These are phyloP conservation scores for Atkinsonella hypoxylon DNA, from an alignment of 2,329 filamentous ascomycete species.

Conservation along the genomic window DNA sequence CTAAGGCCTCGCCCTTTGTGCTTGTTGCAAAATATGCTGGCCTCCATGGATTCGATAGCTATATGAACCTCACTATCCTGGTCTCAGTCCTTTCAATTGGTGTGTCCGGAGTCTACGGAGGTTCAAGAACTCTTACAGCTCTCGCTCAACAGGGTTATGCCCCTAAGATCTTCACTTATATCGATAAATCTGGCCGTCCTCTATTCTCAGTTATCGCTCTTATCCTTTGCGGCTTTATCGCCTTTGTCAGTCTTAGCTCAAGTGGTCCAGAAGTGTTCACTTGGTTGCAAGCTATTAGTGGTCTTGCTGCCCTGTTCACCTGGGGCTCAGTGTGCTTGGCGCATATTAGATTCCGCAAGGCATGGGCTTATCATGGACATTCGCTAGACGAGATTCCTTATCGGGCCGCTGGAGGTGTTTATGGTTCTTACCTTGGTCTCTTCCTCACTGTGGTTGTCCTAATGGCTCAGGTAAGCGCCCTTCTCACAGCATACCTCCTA, in stretches of 20 bases:
- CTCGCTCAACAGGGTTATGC: constrained; percentile 48
- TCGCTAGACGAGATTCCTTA: constrained; percentile 57
- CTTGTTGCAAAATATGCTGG: constrained; percentile 42
- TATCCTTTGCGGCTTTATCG: constrained; percentile 39
- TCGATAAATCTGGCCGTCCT: constrained; percentile 46
- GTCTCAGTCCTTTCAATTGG: constrained; percentile 47
- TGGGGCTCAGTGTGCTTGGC: constrained; percentile 53
- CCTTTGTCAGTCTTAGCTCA: constrained; percentile 29
- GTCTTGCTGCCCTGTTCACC: constrained; percentile 48
- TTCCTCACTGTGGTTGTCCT: constrained; percentile 42
- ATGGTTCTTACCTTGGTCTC: constrained; percentile 52
- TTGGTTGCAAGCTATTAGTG: constrained; percentile 51
- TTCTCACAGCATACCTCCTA: no score
- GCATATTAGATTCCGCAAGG: constrained; percentile 52
- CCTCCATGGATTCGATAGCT: constrained; percentile 38
- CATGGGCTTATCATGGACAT: constrained; percentile 47
- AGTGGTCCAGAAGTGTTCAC: constrained; percentile 40
- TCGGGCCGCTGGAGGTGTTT: constrained; percentile 45
- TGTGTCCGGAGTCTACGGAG: constrained; percentile 47
- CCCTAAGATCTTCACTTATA: constrained; percentile 42
- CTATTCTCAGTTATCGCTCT: constrained; percentile 35
- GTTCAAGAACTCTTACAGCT: constrained; percentile 46
- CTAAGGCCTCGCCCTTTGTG: constrained; percentile 40
- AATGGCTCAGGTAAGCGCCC: constrained; percentile 35
- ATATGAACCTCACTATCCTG: constrained; percentile 49